Evolutionary conservation across 2,329 filamentous ascomycete genomes (phyloP).

Genomic region (Hypoxylon sp.): DNA sequence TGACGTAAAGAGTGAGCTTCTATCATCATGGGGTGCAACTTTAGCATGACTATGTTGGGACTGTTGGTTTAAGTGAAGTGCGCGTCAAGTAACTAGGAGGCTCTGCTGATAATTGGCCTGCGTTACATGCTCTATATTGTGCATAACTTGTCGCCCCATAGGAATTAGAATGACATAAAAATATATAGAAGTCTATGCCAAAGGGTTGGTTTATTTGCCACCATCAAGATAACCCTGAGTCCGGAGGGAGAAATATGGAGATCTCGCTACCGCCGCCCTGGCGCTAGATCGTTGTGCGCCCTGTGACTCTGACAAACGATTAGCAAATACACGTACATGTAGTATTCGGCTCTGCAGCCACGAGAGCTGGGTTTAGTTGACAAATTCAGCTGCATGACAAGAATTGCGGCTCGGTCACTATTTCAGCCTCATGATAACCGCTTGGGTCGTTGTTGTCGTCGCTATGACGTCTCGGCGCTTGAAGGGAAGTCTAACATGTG

Average conservation of each 20-base stretch:
- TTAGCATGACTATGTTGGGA: not conserved
- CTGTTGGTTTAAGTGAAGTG: not conserved
- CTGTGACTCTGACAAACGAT: conserved; percentile 39
- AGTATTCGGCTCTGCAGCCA: conserved; percentile 32
- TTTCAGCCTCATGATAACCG: conserved; percentile 34
- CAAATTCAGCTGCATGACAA: conserved; percentile 26
- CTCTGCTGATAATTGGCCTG: not conserved
- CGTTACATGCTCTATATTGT: conserved; percentile 1
- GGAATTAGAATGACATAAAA: not conserved
- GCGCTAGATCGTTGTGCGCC: conserved; percentile 17
- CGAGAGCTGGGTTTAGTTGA: conserved; percentile 19
- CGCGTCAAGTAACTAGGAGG: not conserved
- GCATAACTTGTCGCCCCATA: not conserved
- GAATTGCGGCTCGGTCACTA: conserved; percentile 9
- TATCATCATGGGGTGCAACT: not conserved
- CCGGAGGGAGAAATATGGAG: conserved; percentile 22
- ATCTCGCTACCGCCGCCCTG: conserved; percentile 36
- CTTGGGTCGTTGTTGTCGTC: not conserved
- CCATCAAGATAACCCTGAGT: conserved; percentile 4
- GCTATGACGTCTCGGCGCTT: not conserved
- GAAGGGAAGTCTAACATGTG: not conserved
- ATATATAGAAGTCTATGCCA: conserved; percentile 13
- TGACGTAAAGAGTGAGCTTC: not conserved
- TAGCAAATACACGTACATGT: conserved; percentile 32
- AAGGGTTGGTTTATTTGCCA: conserved; percentile 11